phyloP scores from a whole-genome alignment of 2,329 filamentous ascomycete genomes.

The Fusarium tanahbumbuense region DNA sequence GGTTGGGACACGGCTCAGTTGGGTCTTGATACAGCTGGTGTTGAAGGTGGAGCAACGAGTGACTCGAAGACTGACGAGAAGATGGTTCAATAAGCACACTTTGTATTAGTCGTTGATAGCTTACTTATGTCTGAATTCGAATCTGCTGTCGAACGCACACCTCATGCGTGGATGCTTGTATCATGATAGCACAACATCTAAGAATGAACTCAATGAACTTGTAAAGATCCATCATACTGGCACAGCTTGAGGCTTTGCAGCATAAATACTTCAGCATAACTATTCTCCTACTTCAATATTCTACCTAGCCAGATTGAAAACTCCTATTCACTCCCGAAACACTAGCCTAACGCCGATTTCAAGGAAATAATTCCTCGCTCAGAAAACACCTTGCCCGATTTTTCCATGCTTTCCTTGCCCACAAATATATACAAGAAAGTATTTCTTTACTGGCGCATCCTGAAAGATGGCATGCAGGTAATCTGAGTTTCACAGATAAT shows the following conservation, averaged over 20 bases:
- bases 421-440: not conserved
- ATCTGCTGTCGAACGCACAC: not conserved
- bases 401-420: not conserved
- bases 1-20: constrained; percentile 78
- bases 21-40: constrained; percentile 54
- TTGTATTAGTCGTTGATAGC: not conserved
- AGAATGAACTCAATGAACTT: not conserved
- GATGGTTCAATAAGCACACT: not conserved
- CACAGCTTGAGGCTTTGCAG: not conserved
- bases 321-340: not conserved
- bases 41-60: constrained; percentile 18
- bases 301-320: not conserved
- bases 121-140: not conserved
- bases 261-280: not conserved
- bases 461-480: not conserved
- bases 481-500: not conserved
- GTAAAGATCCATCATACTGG: not conserved
- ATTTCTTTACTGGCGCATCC: not conserved
- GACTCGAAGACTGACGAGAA: constrained; percentile 27
- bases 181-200: not conserved
- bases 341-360: not conserved
- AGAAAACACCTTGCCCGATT: not conserved
- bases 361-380: not conserved
- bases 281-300: not conserved
- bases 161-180: not conserved